phyloP scores from a whole-genome alignment of 1,284 basidiomycete genomes.

The Cutaneotrichosporon sp. region DNA sequence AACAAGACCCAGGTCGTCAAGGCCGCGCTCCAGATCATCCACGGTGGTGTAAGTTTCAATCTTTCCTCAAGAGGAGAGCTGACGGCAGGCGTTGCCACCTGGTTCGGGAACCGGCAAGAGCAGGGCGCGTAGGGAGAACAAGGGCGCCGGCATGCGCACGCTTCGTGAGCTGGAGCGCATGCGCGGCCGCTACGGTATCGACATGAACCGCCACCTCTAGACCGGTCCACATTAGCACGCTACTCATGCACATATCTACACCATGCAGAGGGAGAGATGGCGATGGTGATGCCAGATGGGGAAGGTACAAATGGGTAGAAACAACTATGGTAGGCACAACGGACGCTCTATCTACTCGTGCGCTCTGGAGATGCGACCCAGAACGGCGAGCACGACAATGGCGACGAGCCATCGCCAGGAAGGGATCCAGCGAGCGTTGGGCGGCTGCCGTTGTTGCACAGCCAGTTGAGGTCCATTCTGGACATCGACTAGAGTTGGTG shows the following conservation, averaged over 20 bases:
- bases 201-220: conserved; percentile 33
- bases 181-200: conserved; percentile 52
- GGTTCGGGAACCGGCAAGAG: conserved; percentile 44
- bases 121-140: conserved; percentile 39
- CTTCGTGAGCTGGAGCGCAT: conserved; percentile 51
- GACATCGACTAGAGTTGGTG: conserved; percentile 2
- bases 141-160: conserved; percentile 51
- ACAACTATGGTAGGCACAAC: conserved; percentile 6
- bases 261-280: conserved; percentile 14
- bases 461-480: conserved; percentile 3
- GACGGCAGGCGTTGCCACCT: conserved; percentile 30
- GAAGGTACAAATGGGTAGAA: conserved; percentile 10
- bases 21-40: conserved; percentile 51
- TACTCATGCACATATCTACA: conserved; percentile 16
- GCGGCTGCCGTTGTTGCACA: conserved; percentile 12
- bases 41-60: conserved; percentile 49
- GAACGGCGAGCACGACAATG: conserved; percentile 42
- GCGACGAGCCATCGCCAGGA: conserved; percentile 47
- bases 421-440: conserved; percentile 32
- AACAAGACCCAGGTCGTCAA: conserved; percentile 69
- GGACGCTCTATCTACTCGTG: conserved; percentile 8
- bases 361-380: conserved; percentile 38
- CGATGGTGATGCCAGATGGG: conserved; percentile 5
- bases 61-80: neutral
- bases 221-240: neutral